Conservation (phyloP, 1,139 yeast species). For the Hansenula anomala region DNA sequence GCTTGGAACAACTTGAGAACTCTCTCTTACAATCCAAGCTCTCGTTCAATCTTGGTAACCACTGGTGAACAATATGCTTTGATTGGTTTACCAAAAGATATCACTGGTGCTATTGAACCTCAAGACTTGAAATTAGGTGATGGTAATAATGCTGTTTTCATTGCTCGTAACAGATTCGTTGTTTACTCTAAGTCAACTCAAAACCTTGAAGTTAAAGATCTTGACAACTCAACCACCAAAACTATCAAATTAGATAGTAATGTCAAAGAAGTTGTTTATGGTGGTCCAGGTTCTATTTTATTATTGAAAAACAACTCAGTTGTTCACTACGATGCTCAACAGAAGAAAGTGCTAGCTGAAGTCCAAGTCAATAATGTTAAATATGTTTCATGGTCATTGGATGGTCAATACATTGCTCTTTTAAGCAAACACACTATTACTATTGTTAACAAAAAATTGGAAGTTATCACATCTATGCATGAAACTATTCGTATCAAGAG, state of each 20-base stretch:
- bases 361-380: constrained; percentile 75
- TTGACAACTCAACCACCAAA: constrained; percentile 78
- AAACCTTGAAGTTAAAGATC: constrained; percentile 75
- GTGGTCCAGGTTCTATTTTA: constrained; percentile 81
- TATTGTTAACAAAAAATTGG: constrained; percentile 75
- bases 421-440: constrained; percentile 92
- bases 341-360: constrained; percentile 72
- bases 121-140: constrained; percentile 72
- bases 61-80: constrained; percentile 74
- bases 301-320: constrained; percentile 71
- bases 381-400: constrained; percentile 85
- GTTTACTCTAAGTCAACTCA: constrained; percentile 64
- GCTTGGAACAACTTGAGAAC: constrained; percentile 84
- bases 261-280: constrained; percentile 68
- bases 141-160: constrained; percentile 83
- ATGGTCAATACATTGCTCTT: constrained; percentile 84
- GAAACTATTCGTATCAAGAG: constrained; percentile 96
- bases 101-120: constrained; percentile 91
- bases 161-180: constrained; percentile 91
- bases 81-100: constrained; percentile 77
- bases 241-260: constrained; percentile 69
- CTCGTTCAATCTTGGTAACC: constrained; percentile 79
- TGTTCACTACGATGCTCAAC: constrained; percentile 87
- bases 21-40: constrained; percentile 88
- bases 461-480: constrained; percentile 79